Conservation (phyloP, 805 yeast genomes). For the Babjeviella inositovora region DNA sequence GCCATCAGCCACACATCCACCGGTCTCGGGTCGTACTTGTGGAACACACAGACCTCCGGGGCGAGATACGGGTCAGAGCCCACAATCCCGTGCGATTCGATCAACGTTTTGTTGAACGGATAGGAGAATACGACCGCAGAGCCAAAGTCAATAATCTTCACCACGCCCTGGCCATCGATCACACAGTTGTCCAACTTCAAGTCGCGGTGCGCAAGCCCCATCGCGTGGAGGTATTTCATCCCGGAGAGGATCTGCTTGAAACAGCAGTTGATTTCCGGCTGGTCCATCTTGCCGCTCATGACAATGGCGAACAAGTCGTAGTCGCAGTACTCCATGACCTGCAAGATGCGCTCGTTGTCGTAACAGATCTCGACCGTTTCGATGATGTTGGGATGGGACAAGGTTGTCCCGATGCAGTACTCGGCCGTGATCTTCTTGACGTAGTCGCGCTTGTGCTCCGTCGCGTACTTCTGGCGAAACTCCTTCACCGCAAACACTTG, state of each 20-base stretch:
- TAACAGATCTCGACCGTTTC: constrained; percentile 85
- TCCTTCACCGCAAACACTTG: constrained; percentile 85
- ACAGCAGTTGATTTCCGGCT: constrained; percentile 72
- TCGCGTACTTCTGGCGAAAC: constrained; percentile 59
- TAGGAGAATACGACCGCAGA: constrained; percentile 84
- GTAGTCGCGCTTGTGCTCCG: constrained; percentile 72
- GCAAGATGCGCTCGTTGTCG: constrained; percentile 74
- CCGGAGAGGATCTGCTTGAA: constrained; percentile 76
- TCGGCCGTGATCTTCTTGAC: constrained; percentile 88
- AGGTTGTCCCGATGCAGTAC: constrained; percentile 83
- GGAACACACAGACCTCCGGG: constrained; percentile 78
- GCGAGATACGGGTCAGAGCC: constrained; percentile 86
- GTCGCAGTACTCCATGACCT: constrained; percentile 92
- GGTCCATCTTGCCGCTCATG: constrained; percentile 80
- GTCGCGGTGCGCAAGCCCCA: constrained; percentile 87
- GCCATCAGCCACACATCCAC: constrained; percentile 93
- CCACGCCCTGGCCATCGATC: constrained; percentile 65
- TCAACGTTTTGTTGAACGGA: constrained; percentile 59
- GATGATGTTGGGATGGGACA: constrained; percentile 79
- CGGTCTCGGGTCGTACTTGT: constrained; percentile 80
- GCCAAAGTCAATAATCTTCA: constrained; percentile 86
- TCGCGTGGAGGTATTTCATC: constrained; percentile 60
- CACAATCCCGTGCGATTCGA: constrained; percentile 72
- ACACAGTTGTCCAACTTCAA: constrained; percentile 89
- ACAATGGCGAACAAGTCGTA: constrained; percentile 88